These are phyloP conservation scores for Neocucurbitaria cava DNA, from an alignment of 2,329 filamentous ascomycete species.

Conservation along the genomic window DNA sequence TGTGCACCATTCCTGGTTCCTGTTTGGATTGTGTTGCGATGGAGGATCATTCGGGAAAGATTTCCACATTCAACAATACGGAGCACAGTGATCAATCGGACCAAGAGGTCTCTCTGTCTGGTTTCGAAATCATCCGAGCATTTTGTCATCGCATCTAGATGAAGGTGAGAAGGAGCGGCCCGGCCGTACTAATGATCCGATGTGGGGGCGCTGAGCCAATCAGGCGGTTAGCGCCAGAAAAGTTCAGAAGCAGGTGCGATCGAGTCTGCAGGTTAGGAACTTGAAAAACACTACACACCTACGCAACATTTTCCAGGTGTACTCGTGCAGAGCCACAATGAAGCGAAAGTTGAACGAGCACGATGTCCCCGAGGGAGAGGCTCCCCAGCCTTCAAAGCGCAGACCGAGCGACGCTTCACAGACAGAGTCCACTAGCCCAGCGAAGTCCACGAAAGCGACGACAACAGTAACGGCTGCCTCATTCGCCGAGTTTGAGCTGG, in stretches of 20 bases:
- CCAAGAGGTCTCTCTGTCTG: too few relatives aligned
- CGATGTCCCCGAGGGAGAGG: constrained; percentile 52
- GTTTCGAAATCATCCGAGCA: too few relatives aligned
- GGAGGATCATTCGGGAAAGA: too few relatives aligned
- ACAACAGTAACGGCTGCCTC: constrained; percentile 46
- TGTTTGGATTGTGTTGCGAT: too few relatives aligned
- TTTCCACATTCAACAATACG: too few relatives aligned
- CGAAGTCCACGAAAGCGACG: constrained; percentile 20
- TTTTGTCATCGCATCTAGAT: too few relatives aligned
- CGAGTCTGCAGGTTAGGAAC: not conserved
- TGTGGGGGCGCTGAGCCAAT: constrained; percentile 14
- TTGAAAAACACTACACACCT: constrained; percentile 4
- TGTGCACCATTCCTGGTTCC: too few relatives aligned
- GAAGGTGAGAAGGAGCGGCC: not conserved
- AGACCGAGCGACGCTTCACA: constrained; percentile 33
- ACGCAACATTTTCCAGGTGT: not conserved
- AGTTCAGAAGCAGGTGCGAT: constrained; percentile 16
- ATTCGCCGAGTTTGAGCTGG: constrained; percentile 81
- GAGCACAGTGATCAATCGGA: too few relatives aligned
- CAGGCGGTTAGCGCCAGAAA: constrained; percentile 24
- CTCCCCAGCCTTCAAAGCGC: constrained; percentile 19
- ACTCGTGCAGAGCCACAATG: constrained; percentile 15
- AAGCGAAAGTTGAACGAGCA: constrained; percentile 61
- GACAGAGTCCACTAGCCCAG: constrained; percentile 16
- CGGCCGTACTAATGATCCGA: constrained; percentile 11